Percentiles rank a stretch among this genome's conserved stretches.
phyloP scores from a whole-genome alignment of 176 grass and related monocot species.

The Poa pratensis region DNA sequence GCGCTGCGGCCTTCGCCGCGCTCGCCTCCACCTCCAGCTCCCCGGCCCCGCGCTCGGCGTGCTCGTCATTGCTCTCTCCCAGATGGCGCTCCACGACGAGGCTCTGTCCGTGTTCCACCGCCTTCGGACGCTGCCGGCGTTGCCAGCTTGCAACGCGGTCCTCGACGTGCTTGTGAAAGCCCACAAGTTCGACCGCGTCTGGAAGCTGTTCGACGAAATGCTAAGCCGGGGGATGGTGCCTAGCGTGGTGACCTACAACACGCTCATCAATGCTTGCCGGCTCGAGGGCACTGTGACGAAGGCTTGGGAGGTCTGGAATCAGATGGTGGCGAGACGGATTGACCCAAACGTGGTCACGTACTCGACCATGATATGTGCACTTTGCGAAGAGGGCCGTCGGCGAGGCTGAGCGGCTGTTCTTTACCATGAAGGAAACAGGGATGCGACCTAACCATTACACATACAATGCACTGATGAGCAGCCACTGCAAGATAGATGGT shows the following conservation, averaged over 20 bases:
- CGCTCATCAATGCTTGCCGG: conserved; percentile 56
- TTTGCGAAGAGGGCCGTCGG: conserved; percentile 50
- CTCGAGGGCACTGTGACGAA: conserved; percentile 36
- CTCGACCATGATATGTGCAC: conserved; percentile 52
- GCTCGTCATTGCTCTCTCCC: conserved; percentile 56
- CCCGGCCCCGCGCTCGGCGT: conserved; percentile 49
- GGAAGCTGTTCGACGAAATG: conserved; percentile 61
- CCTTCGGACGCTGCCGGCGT: conserved; percentile 40
- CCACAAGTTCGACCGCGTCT: conserved; percentile 32
- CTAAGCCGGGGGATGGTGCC: conserved; percentile 47
- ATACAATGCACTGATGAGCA: conserved; percentile 60
- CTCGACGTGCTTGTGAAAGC: conserved; percentile 48
- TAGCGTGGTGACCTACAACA: conserved; percentile 58
- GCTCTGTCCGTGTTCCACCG: conserved; percentile 43
- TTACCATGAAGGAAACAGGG: conserved; percentile 49
- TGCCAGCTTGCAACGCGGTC: conserved; percentile 48
- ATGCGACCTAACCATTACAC: conserved; percentile 54
- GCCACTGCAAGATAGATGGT: conserved; percentile 40
- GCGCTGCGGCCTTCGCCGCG: conserved; percentile 24
- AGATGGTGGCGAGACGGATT: conserved; percentile 45
- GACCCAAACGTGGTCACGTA: conserved; percentile 55
- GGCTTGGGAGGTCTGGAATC: conserved; percentile 48
- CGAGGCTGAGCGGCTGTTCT: conserved; percentile 42
- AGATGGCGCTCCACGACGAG: conserved; percentile 49
- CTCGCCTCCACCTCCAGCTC: conserved; percentile 44